Base-by-base conservation (phyloP, 2,329 filamentous ascomycete genomes). In the Lasiodiplodia citricola region DNA sequence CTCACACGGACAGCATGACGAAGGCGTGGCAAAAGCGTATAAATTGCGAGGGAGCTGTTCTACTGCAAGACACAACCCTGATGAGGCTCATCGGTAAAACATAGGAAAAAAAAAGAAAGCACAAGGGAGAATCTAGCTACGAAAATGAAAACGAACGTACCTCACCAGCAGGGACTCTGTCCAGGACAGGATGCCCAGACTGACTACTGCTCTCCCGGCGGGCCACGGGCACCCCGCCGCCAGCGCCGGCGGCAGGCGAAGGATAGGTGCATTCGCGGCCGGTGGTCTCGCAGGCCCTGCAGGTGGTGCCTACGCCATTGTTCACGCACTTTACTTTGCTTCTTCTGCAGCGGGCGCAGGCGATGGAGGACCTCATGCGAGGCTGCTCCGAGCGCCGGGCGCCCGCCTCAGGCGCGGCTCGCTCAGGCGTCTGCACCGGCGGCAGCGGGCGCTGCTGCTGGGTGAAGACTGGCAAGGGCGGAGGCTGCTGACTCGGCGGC, bases 241-340 rank as follows among this genome's bases (percentile, higher is more conserved):
- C 75, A 18, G 76, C 78, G 28, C 78, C 76, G 37, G 79, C 74
- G 16, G 80, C 79, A 7, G 85, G 82, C 38, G 88, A 82, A 10
- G 91, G 91, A 78, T 94, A 93, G 70, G 87, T 87, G 77, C 93
- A 96, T 70, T 92, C 87, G 76, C 91, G 87, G 55, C 90, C 88
- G 63, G 88, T 88, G 70, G 89, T 89, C 76, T 91, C 87, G 77
- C 93, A 96, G 14, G 89, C 89, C 71, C 92, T 88, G 82, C 93
- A 96, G 18, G 87, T 88, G 18, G 88, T 90, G 70, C 87, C 87
- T 68, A 90, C 87, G 70, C 92, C 92, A 73, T 87, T 87, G 80
- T 96, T 96, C 79, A 93, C 89, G 82, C 93, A 96, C 80, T 95
- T 95, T 77, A 95, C 92, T 81, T 96, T 96, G 77, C 91, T 93